Conservation (phyloP, 192 early-diverging fungal genomes). For the Pilaira anomala region DNA sequence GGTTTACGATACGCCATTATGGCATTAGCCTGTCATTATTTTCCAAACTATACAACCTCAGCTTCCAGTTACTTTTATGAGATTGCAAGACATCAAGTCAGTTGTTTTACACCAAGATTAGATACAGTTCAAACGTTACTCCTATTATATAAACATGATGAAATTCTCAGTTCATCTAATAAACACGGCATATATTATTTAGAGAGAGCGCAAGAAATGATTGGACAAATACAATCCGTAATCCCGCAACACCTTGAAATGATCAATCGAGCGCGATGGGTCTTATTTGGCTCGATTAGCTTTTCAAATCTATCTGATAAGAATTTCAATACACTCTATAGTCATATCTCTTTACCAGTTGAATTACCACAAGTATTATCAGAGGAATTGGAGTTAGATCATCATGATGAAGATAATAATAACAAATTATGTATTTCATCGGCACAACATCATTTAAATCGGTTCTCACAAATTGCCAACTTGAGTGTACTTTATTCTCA, state of each 20-base stretch:
- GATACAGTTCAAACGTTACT: slow-evolving; percentile 2
- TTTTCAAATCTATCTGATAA: slow-evolving; percentile 3
- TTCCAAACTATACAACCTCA: neutral
- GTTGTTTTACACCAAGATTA: neutral
- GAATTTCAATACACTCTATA: slow-evolving; percentile 1
- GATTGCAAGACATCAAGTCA: neutral
- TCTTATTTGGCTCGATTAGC: slow-evolving; percentile 1
- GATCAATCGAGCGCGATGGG: slow-evolving; percentile 8
- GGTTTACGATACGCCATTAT: slow-evolving; percentile 16
- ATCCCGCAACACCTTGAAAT: slow-evolving; percentile 8
- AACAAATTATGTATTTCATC: no score
- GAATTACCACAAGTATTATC: slow-evolving; percentile 1
- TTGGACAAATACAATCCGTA: neutral
- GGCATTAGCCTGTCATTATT: slow-evolving; percentile 11
- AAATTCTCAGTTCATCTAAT: neutral
- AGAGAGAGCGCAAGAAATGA: neutral
- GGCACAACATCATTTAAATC: slow-evolving; percentile 4
- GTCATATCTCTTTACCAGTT: neutral
- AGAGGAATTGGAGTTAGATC: neutral
- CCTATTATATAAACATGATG: slow-evolving; percentile 8
- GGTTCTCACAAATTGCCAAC: slow-evolving; percentile 9
- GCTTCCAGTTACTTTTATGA: slow-evolving; percentile 5
- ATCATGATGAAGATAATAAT: no score
- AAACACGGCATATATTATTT: slow-evolving; percentile 7
- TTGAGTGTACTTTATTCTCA: slow-evolving; percentile 10